Conservation (phyloP, 106 monocot species). For the Vanilla planifolia region DNA sequence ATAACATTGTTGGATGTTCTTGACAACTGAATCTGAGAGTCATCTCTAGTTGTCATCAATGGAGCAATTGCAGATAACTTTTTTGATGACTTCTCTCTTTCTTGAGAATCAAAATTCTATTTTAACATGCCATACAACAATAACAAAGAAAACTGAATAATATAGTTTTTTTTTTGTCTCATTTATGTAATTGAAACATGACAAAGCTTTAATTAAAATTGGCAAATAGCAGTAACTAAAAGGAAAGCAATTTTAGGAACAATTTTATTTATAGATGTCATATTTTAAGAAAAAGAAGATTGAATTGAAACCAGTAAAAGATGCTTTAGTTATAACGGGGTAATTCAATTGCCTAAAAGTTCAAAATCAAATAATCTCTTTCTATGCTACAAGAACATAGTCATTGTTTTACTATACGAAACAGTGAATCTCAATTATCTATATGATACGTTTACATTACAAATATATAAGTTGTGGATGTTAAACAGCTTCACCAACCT, state of each 20-base stretch:
- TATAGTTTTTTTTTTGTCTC: background rate
- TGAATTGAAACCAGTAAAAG: too few species aligned
- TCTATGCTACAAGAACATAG: too few species aligned
- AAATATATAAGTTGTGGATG: too few species aligned
- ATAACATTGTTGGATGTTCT: slow-evolving; percentile 47
- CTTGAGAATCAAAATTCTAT: slow-evolving; percentile 76
- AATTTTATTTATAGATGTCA: too few species aligned
- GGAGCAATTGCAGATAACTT: slow-evolving; percentile 40
- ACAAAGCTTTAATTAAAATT: background rate
- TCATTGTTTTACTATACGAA: too few species aligned
- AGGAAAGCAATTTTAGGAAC: background rate
- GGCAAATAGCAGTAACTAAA: background rate
- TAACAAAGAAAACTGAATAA: background rate
- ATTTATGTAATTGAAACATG: background rate
- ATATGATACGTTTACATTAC: too few species aligned
- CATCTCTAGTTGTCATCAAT: slow-evolving; percentile 40
- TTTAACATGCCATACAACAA: slow-evolving; percentile 4
- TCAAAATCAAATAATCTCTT: too few species aligned
- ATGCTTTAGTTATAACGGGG: too few species aligned
- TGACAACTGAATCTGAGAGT: slow-evolving; percentile 67
- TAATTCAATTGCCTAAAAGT: too few species aligned
- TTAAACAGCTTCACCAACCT: too few species aligned
- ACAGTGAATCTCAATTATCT: too few species aligned
- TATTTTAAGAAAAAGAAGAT: too few species aligned
- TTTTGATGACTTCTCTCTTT: slow-evolving; percentile 60